Evolutionary conservation across 768 basidiomycete species (phyloP).

Genomic region (Termitomyces bulborhizus): DNA sequence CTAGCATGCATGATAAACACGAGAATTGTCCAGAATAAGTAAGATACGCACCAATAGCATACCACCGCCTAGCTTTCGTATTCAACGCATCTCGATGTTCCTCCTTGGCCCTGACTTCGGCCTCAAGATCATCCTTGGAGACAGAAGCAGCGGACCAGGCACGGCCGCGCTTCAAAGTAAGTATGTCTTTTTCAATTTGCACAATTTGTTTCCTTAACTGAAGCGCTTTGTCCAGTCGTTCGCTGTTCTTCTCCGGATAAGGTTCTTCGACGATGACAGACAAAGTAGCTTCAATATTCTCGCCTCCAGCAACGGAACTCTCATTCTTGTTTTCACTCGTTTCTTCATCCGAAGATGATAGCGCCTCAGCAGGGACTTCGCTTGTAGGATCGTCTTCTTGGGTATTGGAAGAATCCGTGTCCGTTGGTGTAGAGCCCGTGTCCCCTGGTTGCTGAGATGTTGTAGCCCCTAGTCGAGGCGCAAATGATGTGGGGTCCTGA

Average conservation of each 20-base stretch:
- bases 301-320: not conserved
- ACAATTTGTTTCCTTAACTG: constrained; percentile 7
- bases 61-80: no score
- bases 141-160: not conserved
- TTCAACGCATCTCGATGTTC: no score
- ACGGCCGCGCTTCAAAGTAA: no score
- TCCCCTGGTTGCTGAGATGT: not conserved
- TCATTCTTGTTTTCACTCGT: not conserved
- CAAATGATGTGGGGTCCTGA: not conserved
- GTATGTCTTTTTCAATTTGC: not conserved
- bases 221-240: constrained; percentile 5
- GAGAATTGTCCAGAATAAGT: no score
- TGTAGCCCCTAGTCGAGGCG: not conserved
- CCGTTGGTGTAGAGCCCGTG: not conserved
- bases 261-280: not conserved
- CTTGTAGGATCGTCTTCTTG: not conserved
- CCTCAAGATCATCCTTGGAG: no score
- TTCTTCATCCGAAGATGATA: not conserved
- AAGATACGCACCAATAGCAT: no score
- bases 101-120: no score
- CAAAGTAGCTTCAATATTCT: not conserved
- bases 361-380: not conserved
- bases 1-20: no score
- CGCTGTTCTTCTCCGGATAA: constrained; percentile 2
- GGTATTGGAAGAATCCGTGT: not conserved